Conservation (phyloP, 345 rosid species). For the Dipteronia dyeriana region DNA sequence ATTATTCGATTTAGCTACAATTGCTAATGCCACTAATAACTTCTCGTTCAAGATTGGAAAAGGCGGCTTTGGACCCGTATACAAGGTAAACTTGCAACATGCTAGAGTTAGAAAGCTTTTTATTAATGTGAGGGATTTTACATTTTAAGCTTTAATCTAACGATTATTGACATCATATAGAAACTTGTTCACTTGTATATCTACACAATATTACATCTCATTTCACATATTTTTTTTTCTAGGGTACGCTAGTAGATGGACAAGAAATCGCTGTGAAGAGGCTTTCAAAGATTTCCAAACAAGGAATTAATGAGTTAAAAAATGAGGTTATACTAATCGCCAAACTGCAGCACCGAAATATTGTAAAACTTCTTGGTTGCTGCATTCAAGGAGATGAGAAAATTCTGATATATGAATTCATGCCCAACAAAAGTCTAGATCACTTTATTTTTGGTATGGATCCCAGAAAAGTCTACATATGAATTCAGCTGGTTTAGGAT, state of each 20-base stretch:
- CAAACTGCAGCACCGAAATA: conserved; percentile 54
- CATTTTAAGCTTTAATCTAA: too few species aligned
- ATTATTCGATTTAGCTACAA: conserved; percentile 16
- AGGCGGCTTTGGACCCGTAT: too few species aligned
- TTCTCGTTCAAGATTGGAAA: conserved; percentile 44
- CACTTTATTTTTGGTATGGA: conserved; percentile 29
- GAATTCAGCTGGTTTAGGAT: too few species aligned
- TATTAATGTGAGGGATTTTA: too few species aligned
- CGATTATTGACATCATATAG: too few species aligned
- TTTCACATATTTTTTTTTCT: not conserved
- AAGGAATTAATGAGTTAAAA: conserved; percentile 48
- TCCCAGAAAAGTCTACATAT: too few species aligned
- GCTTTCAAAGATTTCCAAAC: conserved; percentile 43
- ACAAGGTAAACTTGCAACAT: conserved; percentile 4
- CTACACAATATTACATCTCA: too few species aligned
- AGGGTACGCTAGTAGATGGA: conserved; percentile 46
- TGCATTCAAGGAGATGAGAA: conserved; percentile 36
- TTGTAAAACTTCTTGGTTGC: conserved; percentile 45
- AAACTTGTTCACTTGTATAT: too few species aligned
- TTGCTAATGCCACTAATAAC: conserved; percentile 29
- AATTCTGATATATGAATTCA: conserved; percentile 37
- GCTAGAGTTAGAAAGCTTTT: too few species aligned
- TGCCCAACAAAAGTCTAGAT: conserved; percentile 37
- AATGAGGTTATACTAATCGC: conserved; percentile 46
- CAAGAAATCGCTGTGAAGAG: conserved; percentile 64